These are phyloP conservation scores for Cicer bijugum DNA, from an alignment of 306 rosid genomes.

Conservation along the genomic window DNA sequence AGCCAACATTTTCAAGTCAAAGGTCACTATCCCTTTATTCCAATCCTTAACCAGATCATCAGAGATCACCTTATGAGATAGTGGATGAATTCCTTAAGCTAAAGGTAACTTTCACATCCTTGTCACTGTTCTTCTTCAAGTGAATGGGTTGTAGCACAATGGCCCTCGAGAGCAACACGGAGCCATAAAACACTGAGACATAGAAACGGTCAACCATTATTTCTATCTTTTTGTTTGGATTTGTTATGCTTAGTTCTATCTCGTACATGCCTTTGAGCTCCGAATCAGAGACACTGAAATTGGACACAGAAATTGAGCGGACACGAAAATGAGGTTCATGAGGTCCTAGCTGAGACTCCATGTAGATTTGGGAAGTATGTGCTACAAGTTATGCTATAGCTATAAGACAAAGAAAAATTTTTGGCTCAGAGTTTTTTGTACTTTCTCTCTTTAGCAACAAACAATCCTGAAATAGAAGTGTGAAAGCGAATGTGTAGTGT, in stretches of 20 bases:
- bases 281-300: constrained; percentile 12
- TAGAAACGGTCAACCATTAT: background rate
- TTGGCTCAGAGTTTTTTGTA: background rate
- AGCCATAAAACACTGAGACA: background rate
- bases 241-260: constrained; percentile 23
- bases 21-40: constrained; percentile 21
- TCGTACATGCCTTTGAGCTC: constrained; percentile 1
- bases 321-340: constrained; percentile 31
- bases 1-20: constrained; percentile 33
- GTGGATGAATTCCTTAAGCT: background rate
- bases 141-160: background rate
- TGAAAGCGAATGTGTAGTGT: background rate
- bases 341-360: background rate
- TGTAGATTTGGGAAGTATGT: constrained; percentile 20
- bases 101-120: constrained; percentile 25
- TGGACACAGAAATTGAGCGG: constrained; percentile 32
- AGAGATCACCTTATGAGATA: background rate
- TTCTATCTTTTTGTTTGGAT: constrained; percentile 46
- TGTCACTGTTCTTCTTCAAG: background rate
- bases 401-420: background rate
- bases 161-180: background rate
- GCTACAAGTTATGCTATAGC: background rate
- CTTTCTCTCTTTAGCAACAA: background rate
- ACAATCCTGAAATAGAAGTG: constrained; percentile 8
- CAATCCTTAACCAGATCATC: constrained; percentile 19